Evolutionary conservation across 1,139 yeast species (phyloP), one percentile per base, ranked within the genome.

Genomic region (Candida dubliniensis): DNA sequence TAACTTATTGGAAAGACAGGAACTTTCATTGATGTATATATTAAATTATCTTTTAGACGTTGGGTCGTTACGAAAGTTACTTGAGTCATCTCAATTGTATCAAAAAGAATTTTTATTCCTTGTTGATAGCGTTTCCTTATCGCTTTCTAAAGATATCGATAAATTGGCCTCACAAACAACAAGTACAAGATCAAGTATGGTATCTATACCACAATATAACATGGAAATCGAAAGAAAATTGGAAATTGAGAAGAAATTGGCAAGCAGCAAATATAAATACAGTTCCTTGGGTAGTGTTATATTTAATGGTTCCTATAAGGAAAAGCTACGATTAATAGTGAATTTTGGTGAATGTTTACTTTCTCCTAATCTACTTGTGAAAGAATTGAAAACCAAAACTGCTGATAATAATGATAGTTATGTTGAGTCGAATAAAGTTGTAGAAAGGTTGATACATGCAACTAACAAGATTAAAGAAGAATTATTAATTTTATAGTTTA

Each of bases 271-370:
- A 15, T 31, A 30, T 4, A 52, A 51, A 29, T 51, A 52, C 36
- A 50, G 52, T 24, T 59, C 60, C 1, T 43, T 68, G 15, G 58
- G 71, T 31, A 55, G 67, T 1, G 55, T 68, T 1, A 43, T 69
- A 2, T 38, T 52, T 9, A 47, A 60, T 42, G 75, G 75, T 0
- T 52, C 71, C 1, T 69, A 70, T 45, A 67, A 66, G 40, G 72
- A 68, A 43, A 67, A 64, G 45, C 54, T 63, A 14, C 52, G 48
- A 15, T 47, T 61, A 35, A 53, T 65, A n/a, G 53, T 63, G 7
- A 47, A 57, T 11, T 57, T 65, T 41, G 53, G 61, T 36, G 58
- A 60, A 24, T 34, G 42, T 8, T 51, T 59, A 13, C 48, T 46
- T 34, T 29, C 42, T 23, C 41, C 54, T 9, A 47, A 45, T 26